phyloP scores from a whole-genome alignment of 2,329 filamentous ascomycete species.

The Microdochium trichocladiopsis region DNA sequence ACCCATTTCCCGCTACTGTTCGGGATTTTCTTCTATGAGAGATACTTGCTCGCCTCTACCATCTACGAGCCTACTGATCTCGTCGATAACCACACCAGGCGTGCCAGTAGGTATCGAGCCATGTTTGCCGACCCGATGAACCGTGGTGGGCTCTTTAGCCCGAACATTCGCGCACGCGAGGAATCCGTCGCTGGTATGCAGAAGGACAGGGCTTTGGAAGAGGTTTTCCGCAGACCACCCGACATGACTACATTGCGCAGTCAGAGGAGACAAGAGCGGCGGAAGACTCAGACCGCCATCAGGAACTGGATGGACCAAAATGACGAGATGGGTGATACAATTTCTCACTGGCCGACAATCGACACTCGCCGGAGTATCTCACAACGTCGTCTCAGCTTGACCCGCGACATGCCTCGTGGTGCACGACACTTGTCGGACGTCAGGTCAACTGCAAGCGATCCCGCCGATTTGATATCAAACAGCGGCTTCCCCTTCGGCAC shows the following conservation, averaged over 20 bases:
- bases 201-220: conserved; percentile 83
- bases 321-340: conserved; percentile 40
- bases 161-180: conserved; percentile 65
- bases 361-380: conserved; percentile 38
- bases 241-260: conserved; percentile 55
- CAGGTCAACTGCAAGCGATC: conserved; percentile 56
- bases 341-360: conserved; percentile 41
- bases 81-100: conserved; percentile 58
- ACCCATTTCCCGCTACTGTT: conserved; percentile 87
- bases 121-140: conserved; percentile 50
- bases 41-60: conserved; percentile 64
- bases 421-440: conserved; percentile 46
- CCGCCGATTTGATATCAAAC: conserved; percentile 52
- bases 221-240: conserved; percentile 76
- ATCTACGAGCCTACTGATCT: conserved; percentile 81
- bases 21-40: conserved; percentile 82
- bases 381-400: conserved; percentile 46
- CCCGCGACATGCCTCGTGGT: conserved; percentile 38
- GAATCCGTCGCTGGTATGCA: conserved; percentile 84
- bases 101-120: conserved; percentile 39
- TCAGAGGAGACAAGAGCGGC: conserved; percentile 54
- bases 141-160: conserved; percentile 64
- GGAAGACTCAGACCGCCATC: conserved; percentile 74
- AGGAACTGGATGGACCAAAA: conserved; percentile 83
- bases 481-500: conserved; percentile 19